A percentile compares a stretch with the other conserved stretches of the same genome.
These are phyloP conservation scores for Eucalyptus erythrocorys DNA, from an alignment of 345 rosid species.

Conservation along the genomic window DNA sequence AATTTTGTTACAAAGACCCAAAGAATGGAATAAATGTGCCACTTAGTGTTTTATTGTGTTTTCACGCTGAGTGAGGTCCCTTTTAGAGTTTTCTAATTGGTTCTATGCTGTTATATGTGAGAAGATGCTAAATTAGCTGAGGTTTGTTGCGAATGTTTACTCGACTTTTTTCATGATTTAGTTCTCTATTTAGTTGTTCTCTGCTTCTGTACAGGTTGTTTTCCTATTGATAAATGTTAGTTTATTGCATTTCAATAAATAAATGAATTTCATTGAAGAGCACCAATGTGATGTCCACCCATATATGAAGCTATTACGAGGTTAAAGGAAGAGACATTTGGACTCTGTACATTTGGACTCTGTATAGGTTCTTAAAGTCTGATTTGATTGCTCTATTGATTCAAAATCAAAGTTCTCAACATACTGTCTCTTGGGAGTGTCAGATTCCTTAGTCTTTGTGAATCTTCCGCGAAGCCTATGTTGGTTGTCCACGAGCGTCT, in stretches of 20 bases:
- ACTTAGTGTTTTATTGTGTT: not conserved
- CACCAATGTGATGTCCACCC: not conserved
- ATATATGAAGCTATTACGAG: not conserved
- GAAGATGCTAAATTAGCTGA: not conserved
- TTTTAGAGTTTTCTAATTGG: not conserved
- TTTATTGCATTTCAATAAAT: not conserved
- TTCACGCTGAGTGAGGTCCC: not conserved
- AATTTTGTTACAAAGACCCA: not conserved
- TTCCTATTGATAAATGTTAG: too few species aligned
- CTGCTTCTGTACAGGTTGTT: not conserved
- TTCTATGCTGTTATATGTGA: not conserved
- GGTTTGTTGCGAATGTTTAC: not conserved
- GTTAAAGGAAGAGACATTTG: not conserved
- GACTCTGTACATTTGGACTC: not conserved
- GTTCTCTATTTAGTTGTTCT: not conserved
- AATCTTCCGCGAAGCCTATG: conserved; percentile 97
- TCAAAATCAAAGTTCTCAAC: too few species aligned
- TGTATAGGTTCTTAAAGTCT: too few species aligned
- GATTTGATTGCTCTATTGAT: too few species aligned
- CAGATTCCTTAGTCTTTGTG: conserved; percentile 72
- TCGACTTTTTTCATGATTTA: not conserved
- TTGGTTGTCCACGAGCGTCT: conserved; percentile 93
- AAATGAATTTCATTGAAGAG: not conserved
- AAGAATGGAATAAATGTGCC: not conserved
- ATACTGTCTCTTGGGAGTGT: conserved; percentile 29